Conservation (phyloP, 2,329 filamentous ascomycete genomes). For the Fusarium sarcochroum region DNA sequence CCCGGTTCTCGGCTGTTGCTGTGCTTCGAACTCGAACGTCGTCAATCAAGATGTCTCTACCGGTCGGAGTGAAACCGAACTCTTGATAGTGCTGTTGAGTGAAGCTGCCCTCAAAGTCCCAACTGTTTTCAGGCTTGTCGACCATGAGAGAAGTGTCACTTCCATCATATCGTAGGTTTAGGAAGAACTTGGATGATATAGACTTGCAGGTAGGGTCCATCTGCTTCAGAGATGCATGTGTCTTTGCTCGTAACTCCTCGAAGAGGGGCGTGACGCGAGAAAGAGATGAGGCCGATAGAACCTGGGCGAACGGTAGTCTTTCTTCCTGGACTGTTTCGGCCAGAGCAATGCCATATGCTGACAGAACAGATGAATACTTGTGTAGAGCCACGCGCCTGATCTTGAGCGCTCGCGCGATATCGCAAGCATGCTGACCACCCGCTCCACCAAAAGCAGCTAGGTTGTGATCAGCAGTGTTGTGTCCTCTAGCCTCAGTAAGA, state of each 20-base stretch:
- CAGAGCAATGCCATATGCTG: slow-evolving; percentile 91
- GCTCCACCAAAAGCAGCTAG: slow-evolving; percentile 93
- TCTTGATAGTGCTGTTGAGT: slow-evolving; percentile 90
- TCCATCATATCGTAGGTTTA: slow-evolving; percentile 92
- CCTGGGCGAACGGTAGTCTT: slow-evolving; percentile 72
- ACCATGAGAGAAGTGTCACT: slow-evolving; percentile 94
- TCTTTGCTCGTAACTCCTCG: slow-evolving; percentile 69
- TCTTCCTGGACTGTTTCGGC: slow-evolving; percentile 71
- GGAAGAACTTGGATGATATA: slow-evolving; percentile 88
- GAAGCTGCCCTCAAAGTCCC: slow-evolving; percentile 88
- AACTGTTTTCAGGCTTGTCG: slow-evolving; percentile 80
- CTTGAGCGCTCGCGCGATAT: slow-evolving; percentile 85
- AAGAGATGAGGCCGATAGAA: slow-evolving; percentile 52
- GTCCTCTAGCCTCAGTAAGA: slow-evolving; percentile 90
- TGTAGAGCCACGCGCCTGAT: slow-evolving; percentile 89
- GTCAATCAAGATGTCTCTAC: slow-evolving; percentile 89
- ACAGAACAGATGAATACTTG: slow-evolving; percentile 88
- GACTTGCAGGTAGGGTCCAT: slow-evolving; percentile 77
- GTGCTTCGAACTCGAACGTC: slow-evolving; percentile 88
- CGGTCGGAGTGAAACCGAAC: slow-evolving; percentile 87
- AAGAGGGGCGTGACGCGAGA: slow-evolving; percentile 78
- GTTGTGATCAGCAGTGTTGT: slow-evolving; percentile 89
- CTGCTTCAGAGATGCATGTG: neutral
- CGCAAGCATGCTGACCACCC: slow-evolving; percentile 90
- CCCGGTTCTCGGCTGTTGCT: slow-evolving; percentile 86